Evolutionary conservation across 306 rosid species (phyloP).

Genomic region (Begonia masoniana): DNA sequence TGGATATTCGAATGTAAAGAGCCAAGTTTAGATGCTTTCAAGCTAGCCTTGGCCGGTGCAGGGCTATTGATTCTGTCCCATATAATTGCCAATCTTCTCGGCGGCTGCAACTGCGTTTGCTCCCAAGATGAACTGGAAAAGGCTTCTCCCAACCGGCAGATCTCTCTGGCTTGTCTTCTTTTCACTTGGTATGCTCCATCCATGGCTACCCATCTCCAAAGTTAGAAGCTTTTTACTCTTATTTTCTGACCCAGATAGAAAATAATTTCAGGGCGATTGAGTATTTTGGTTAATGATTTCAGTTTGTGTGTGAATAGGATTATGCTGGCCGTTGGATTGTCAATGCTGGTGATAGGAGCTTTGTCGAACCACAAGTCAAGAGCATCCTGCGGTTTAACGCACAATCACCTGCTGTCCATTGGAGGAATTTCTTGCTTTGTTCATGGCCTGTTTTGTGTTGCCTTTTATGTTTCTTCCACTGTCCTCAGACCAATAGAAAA

Average conservation of each 20-base stretch:
- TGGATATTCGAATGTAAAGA: constrained; percentile 95
- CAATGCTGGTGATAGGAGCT: constrained; percentile 79
- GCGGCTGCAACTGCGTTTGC: constrained; percentile 81
- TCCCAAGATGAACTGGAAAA: constrained; percentile 71
- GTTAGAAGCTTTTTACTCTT: not conserved
- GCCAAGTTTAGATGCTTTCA: constrained; percentile 76
- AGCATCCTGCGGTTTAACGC: constrained; percentile 76
- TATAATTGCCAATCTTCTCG: constrained; percentile 57
- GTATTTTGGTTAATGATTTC: not conserved
- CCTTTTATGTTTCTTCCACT: constrained; percentile 67
- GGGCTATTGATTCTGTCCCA: constrained; percentile 55
- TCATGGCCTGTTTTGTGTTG: constrained; percentile 63
- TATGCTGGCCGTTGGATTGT: constrained; percentile 58
- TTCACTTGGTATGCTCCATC: constrained; percentile 51
- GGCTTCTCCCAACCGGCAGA: constrained; percentile 51
- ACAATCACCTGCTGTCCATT: constrained; percentile 89
- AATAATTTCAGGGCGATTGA: not conserved
- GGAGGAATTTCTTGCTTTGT: constrained; percentile 86
- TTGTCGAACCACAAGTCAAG: constrained; percentile 66
- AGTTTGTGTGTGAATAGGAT: constrained; percentile 31
- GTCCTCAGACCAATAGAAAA: constrained; percentile 23
- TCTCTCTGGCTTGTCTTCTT: constrained; percentile 61
- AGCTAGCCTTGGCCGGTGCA: constrained; percentile 69
- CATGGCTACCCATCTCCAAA: too few relatives aligned
- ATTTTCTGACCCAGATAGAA: not conserved